A percentile compares a stretch with the other conserved stretches of the same genome.
phyloP scores from a whole-genome alignment of 1,284 basidiomycete species.

The Phylloporus sp. region DNA sequence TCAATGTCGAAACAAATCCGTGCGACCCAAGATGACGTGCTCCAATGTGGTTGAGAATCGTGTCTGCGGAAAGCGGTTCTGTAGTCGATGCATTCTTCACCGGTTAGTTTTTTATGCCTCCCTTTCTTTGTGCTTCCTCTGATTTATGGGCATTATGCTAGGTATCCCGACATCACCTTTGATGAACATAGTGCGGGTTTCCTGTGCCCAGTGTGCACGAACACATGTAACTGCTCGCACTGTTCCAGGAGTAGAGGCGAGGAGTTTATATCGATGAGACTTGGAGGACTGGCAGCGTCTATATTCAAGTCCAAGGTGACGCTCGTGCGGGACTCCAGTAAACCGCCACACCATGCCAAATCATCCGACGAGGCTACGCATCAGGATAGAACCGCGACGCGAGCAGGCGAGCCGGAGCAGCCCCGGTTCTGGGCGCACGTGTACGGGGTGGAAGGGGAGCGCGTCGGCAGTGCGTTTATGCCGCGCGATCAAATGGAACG shows the following conservation, averaged over 20 bases:
- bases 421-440: conserved; percentile 45
- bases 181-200: conserved; percentile 35
- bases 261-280: conserved; percentile 40
- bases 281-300: conserved; percentile 33
- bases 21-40: conserved; percentile 40
- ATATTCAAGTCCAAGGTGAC: conserved; percentile 34
- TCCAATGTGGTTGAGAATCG: conserved; percentile 27
- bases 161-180: conserved; percentile 42
- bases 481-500: conserved; percentile 13
- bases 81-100: conserved; percentile 35
- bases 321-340: conserved; percentile 30
- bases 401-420: neutral
- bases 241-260: conserved; percentile 39
- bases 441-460: conserved; percentile 40
- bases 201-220: conserved; percentile 40
- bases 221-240: conserved; percentile 39
- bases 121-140: too few relatives aligned
- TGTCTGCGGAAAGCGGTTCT: conserved; percentile 40
- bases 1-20: conserved; percentile 31
- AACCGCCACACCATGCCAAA: neutral
- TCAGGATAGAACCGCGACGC: neutral
- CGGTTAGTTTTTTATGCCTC: conserved; percentile 32
- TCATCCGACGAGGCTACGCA: neutral
- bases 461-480: conserved; percentile 38
- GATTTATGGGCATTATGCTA: conserved; percentile 6